These are phyloP conservation scores for Chenopodium album DNA, from an alignment of 148 eudicot genomes.

Conservation along the genomic window DNA sequence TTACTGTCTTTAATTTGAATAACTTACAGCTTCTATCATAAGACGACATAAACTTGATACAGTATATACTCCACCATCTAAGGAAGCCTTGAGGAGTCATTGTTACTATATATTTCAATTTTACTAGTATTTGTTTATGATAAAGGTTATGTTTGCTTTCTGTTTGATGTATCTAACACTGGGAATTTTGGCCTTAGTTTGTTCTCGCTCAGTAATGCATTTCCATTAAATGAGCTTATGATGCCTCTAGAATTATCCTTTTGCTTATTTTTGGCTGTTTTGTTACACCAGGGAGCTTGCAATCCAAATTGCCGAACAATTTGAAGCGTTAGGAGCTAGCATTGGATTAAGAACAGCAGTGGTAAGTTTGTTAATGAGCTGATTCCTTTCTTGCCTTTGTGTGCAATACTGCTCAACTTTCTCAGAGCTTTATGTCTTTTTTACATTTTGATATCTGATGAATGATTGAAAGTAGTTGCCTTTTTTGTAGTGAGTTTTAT, in stretches of 20 bases:
- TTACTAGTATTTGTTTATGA: too few species aligned
- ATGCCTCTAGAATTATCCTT: neutral
- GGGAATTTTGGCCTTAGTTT: too few species aligned
- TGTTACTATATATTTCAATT: too few species aligned
- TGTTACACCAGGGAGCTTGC: constrained; percentile 68
- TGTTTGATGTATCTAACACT: too few species aligned
- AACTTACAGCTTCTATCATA: too few species aligned
- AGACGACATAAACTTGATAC: too few species aligned
- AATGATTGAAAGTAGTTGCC: neutral
- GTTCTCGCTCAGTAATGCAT: neutral
- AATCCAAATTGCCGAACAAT: constrained; percentile 90
- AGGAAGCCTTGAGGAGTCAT: too few species aligned
- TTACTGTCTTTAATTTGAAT: too few species aligned
- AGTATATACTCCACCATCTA: too few species aligned
- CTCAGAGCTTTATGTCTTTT: neutral
- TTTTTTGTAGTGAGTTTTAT: neutral
- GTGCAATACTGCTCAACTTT: neutral
- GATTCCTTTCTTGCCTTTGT: neutral
- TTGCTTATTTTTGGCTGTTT: neutral
- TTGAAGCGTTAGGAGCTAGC: constrained; percentile 81
- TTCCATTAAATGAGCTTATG: neutral
- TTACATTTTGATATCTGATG: neutral
- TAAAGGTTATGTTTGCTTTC: too few species aligned
- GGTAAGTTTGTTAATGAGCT: constrained; percentile 42
- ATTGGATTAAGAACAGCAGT: constrained; percentile 78